Evolutionary conservation across 2,329 filamentous ascomycete genomes (phyloP), one percentile per base, ranked within the genome.

Genomic region (Didymosphaeria variabile): DNA sequence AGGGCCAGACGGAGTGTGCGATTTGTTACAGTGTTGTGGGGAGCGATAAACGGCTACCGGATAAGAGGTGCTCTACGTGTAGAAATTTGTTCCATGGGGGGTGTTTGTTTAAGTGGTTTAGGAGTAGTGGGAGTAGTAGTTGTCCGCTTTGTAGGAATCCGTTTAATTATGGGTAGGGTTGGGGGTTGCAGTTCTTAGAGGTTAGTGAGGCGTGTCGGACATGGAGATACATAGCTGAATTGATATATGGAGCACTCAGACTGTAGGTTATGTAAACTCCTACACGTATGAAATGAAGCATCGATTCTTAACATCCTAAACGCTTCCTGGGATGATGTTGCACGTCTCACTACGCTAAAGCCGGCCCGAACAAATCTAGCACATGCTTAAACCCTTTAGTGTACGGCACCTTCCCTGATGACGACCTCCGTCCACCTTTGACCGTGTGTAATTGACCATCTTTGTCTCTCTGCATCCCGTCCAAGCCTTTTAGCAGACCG

Each of bases 11-110:
- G 21, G 95, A 99, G 79, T 99, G 95, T 75, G 93, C 95, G 10
- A 98, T 98, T 75, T 98, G 94, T 83, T 98, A 98, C 82, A 93
- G 90, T 61, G 93, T 99, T 73, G 92, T 99, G 65, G 92, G 92
- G 19, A 88, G 87, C 8, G 94, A 97, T 77, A 92, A 92, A 83
- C 91, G 91, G 78, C 88, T 97, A 77, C 95, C 95, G 0, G 94
- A 95, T 77, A 98, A 98, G 84, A 85, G 88, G 57, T 99, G 95
- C 78, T 84, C 86, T 50, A 98, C 94, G 1, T 99, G 95, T 85
- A 94, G 93, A 83, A 94, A 99, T 79, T 82, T 91, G 56, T 99
- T 98, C 83, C 95, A 99, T 79, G 87, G 90, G 0, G 87, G 87
- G 2, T 99, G 95, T 80, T 80, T 99, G 79, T 97, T 93, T 82